phyloP scores from a whole-genome alignment of 164 flowering plant genomes.

The Stephania yunnanensis region DNA sequence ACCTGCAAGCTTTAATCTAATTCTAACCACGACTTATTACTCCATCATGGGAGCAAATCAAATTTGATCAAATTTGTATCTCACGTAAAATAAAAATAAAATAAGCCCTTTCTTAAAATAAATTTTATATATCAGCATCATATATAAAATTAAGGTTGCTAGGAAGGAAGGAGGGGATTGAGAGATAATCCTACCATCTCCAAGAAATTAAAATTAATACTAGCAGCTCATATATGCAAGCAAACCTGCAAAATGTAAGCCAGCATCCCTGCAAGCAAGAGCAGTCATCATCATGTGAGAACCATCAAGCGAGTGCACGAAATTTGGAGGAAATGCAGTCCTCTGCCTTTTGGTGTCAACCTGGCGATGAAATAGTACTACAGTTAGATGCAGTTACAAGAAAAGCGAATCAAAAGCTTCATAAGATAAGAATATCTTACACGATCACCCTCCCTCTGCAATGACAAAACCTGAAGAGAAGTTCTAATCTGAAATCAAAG shows the following conservation, averaged over 20 bases:
- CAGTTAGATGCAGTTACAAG: not conserved
- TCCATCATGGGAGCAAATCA: too few species aligned
- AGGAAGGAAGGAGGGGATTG: too few species aligned
- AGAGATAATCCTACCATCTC: too few species aligned
- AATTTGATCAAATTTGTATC: too few species aligned
- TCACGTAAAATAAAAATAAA: too few species aligned
- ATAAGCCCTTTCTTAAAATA: not conserved
- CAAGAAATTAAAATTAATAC: not conserved
- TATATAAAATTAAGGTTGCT: too few species aligned
- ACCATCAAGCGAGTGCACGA: constrained; percentile 93
- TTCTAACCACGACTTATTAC: too few species aligned
- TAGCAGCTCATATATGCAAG: constrained; percentile 2
- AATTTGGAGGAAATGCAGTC: constrained; percentile 95
- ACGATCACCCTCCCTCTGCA: constrained; percentile 49
- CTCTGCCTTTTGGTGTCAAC: constrained; percentile 68
- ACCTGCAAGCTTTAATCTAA: too few species aligned
- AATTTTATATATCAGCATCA: too few species aligned
- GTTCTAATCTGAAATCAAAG: constrained; percentile 64
- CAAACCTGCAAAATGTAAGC: constrained; percentile 89
- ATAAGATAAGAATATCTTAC: constrained; percentile 28
- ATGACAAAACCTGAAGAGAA: constrained; percentile 84
- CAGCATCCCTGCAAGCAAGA: constrained; percentile 76
- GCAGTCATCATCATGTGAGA: constrained; percentile 99
- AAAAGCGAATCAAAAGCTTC: not conserved
- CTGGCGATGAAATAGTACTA: constrained; percentile 27